Base-by-base conservation (phyloP, 306 rosid species). In the Canavalia gladiata region DNA sequence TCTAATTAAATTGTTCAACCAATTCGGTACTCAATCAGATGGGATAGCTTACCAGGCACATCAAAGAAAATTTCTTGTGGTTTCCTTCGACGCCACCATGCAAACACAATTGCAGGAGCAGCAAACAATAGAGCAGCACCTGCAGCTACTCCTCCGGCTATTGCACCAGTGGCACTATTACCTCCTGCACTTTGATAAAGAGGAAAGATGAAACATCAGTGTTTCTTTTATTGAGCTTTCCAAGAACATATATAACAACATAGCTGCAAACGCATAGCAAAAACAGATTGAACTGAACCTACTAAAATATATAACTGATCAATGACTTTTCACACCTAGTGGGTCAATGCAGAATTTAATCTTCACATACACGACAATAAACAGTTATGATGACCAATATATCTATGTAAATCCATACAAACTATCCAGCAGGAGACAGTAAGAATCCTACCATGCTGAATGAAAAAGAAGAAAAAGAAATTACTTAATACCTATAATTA, bases 51-150 rank as follows among this genome's bases (percentile, higher is more conserved):
- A 90, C 94, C 94, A 55, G 97, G 97, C 71, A 90, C 92, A 72
- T 92, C 97, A 45, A 92, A 90, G 91, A 89, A 90, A 84, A 86
- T 86, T 59, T 92, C 94, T 74, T 86, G 94, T 0, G 92, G 97
- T 84, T 89, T 92, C 80, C 94, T 87, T 58, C 91, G 84, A 41
- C 91, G 90, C 92, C 94, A 92, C 92, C 97, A 92, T 28, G 97
- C 97, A 84, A 92, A 90, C 13, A 89, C 94, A 76, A 92, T 87
- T 67, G 97, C 92, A 76, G 94, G 97, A 75, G 97, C 97, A 58
- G 64, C 37, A 30, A 58, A 58, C 30, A 28, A 34, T 10, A 31
- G n/a, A 31, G 67, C 94, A 64, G 89, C 94, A 76, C 94, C 90
- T 37, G 65, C 46, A 37, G 69, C 71, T 45, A 75, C 49, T 75